Evolutionary conservation across 148 eudicot species (phyloP), one percentile per base, ranked within the genome.

Genomic region (Gaultheria prostrata): DNA sequence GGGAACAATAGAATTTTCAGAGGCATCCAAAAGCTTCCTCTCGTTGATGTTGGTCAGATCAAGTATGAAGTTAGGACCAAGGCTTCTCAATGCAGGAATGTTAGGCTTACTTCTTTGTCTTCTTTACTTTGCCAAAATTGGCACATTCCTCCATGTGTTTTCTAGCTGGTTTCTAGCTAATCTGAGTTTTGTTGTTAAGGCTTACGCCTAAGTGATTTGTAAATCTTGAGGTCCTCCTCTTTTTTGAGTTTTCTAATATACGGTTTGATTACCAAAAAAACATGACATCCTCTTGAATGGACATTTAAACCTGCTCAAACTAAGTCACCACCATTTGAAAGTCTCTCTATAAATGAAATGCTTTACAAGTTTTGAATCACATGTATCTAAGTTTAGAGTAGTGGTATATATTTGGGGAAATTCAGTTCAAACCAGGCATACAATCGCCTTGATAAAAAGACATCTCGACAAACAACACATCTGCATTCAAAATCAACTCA

Each of bases 241-340:
- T 59, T 26, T 59, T 21, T 59, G 67, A 59, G 67, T 12, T 59
- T 56, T 53, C 20, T 43, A 43, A 43, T 43, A 43, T 1, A 43
- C 4, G 46, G 46, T 43, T 51, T 5, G 89, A 90, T 63, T 89
- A 89, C 78, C 89, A 91, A 93, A 89, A 87, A 87, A 71, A 32
- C n/a, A n/a, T n/a, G n/a, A n/a, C n/a, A n/a, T n/a, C n/a, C n/a
- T n/a, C n/a, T n/a, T n/a, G n/a, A n/a, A n/a, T n/a, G n/a, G n/a
- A n/a, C n/a, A n/a, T n/a, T n/a, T n/a, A n/a, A n/a, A n/a, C n/a
- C n/a, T n/a, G n/a, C n/a, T n/a, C n/a, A n/a, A n/a, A n/a, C n/a
- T n/a, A n/a, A n/a, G n/a, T n/a, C n/a, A n/a, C n/a, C n/a, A n/a
- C n/a, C n/a, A n/a, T n/a, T n/a, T n/a, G n/a, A n/a, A n/a, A n/a